A percentile compares a stretch with the other conserved stretches of the same genome.
Evolutionary conservation across 2,329 filamentous ascomycete species (phyloP).

Genomic region (Clonostachys byssicola): DNA sequence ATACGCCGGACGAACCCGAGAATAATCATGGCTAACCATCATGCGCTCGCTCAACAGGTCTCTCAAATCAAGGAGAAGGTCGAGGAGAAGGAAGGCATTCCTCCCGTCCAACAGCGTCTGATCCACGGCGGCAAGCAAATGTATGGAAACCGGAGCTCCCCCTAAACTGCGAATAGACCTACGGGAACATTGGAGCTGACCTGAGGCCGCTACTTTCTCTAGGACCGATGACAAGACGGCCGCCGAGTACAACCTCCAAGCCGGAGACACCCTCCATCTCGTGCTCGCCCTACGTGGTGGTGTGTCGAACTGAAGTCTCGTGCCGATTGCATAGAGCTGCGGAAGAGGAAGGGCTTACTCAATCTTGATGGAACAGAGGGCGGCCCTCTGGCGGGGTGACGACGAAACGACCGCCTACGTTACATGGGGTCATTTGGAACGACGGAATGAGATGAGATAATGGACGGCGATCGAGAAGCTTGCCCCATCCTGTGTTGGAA

Average conservation of each 20-base stretch:
- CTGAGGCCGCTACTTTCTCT: background rate
- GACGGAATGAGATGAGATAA: too few species aligned
- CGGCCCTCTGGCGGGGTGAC: background rate
- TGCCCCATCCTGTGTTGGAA: too few species aligned
- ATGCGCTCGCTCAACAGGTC: slow-evolving; percentile 52
- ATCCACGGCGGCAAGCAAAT: slow-evolving; percentile 99
- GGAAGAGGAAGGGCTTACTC: background rate
- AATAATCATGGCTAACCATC: background rate
- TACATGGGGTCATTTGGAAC: background rate
- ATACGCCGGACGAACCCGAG: too few species aligned
- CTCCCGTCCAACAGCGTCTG: slow-evolving; percentile 90
- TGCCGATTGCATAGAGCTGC: slow-evolving; percentile 8
- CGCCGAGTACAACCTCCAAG: slow-evolving; percentile 83
- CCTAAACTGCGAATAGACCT: background rate
- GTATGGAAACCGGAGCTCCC: slow-evolving; percentile 42
- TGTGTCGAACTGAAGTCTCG: background rate
- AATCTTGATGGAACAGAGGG: background rate
- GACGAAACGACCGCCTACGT: background rate
- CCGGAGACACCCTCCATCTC: slow-evolving; percentile 89
- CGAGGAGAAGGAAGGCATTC: slow-evolving; percentile 98
- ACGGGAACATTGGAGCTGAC: slow-evolving; percentile 2
- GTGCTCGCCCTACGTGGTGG: slow-evolving; percentile 92
- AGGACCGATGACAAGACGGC: slow-evolving; percentile 97
- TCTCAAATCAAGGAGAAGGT: slow-evolving; percentile 98
- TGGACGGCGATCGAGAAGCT: too few species aligned